Percentiles rank a stretch among this genome's conserved stretches.
Evolutionary conservation across 2,329 filamentous ascomycete genomes (phyloP).

Genomic region (Coniochaeta sp.): DNA sequence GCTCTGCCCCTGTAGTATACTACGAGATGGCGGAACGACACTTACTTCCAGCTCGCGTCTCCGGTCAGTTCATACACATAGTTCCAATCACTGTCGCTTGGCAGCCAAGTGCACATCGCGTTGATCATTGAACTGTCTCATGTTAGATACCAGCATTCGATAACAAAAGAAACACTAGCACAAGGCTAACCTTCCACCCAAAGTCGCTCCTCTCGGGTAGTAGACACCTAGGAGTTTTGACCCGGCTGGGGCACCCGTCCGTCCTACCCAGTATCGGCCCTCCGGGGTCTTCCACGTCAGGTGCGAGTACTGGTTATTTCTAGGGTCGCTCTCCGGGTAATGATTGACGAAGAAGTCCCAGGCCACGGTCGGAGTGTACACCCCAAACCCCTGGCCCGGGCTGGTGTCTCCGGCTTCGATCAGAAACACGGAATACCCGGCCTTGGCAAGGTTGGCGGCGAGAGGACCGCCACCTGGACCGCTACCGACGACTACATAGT

Average conservation of each 20-base stretch:
- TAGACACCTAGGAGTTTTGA: constrained; percentile 21
- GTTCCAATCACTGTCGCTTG: constrained; percentile 19
- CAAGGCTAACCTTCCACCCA: neutral
- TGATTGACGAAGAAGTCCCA: constrained; percentile 53
- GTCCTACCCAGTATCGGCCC: constrained; percentile 21
- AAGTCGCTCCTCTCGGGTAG: constrained; percentile 22
- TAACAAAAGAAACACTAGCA: neutral
- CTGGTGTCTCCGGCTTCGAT: constrained; percentile 47
- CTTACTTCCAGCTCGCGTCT: constrained; percentile 17
- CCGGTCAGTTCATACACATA: constrained; percentile 18
- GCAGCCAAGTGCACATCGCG: constrained; percentile 19
- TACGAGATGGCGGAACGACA: neutral
- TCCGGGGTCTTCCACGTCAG: constrained; percentile 18
- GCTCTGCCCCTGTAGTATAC: neutral
- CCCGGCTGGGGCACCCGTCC: constrained; percentile 17
- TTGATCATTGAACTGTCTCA: constrained; percentile 22
- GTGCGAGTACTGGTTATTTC: constrained; percentile 42
- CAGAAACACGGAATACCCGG: constrained; percentile 44
- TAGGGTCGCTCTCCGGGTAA: constrained; percentile 34
- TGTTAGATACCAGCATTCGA: constrained; percentile 8
- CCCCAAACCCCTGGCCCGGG: constrained; percentile 34
- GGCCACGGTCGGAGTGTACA: constrained; percentile 36
- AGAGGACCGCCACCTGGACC: constrained; percentile 44
- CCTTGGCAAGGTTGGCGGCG: constrained; percentile 42
- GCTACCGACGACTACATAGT: constrained; percentile 48